Percentiles rank a stretch among this genome's conserved stretches.
These are phyloP conservation scores for Schrenkiella parvula DNA, from an alignment of 345 rosid species.

Conservation along the genomic window DNA sequence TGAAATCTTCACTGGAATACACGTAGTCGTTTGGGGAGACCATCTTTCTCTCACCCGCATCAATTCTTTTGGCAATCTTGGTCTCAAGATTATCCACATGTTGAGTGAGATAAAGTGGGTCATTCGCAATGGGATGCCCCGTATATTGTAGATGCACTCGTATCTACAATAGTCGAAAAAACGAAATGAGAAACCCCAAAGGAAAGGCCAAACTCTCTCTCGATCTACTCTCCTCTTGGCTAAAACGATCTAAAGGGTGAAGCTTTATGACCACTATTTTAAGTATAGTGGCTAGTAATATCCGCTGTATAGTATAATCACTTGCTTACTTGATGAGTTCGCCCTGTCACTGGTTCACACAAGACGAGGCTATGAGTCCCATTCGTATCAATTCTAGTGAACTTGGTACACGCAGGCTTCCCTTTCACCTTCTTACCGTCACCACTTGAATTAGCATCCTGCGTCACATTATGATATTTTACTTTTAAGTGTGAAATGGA, in stretches of 20 bases:
- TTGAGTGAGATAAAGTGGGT: conserved; percentile 64
- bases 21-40: conserved; percentile 27
- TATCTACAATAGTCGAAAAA: conserved; percentile 45
- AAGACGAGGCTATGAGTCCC: conserved; percentile 80
- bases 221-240: background rate
- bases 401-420: conserved; percentile 80
- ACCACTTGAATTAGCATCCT: conserved; percentile 48
- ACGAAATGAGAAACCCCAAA: background rate
- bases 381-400: conserved; percentile 72
- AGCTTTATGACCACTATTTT: background rate
- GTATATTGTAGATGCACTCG: conserved; percentile 79
- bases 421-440: conserved; percentile 47
- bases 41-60: conserved; percentile 32
- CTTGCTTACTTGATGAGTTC: conserved; percentile 87
- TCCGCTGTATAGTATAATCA: background rate
- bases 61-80: conserved; percentile 54
- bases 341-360: conserved; percentile 90
- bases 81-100: conserved; percentile 35
- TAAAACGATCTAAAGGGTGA: background rate
- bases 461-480: conserved; percentile 7
- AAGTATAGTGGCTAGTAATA: background rate
- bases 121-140: conserved; percentile 94
- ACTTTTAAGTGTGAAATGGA: background rate
- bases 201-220: background rate
- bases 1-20: conserved; percentile 48